Base-by-base conservation (phyloP, 352 stramenopile species). In the Pythium dissotocum region DNA sequence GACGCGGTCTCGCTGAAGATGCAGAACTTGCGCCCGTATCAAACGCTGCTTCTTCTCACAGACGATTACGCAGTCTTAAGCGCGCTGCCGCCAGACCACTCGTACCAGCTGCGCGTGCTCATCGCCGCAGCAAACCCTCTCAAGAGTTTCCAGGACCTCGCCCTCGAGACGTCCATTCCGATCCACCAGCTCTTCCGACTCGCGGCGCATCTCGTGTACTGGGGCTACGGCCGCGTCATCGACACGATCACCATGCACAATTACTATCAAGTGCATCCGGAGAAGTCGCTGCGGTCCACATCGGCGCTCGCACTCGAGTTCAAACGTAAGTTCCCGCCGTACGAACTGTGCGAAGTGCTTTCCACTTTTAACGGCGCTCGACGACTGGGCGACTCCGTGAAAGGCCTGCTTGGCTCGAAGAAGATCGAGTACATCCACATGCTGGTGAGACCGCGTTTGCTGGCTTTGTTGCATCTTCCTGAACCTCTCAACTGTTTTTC, bases 381-480 rank as follows among this genome's bases (percentile, higher is more conserved):
- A 1, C 78, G 85, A 24, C 86, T 95, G 63, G 85, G 83, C 13
- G 87, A 93, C 35, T 87, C 89, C 52, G 89, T 95, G 77, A 95
- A 93, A 66, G 89, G 74, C 24, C 73, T 93, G 9, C 81, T 73
- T 0, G 71, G 70, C 1, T 42, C 70, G 14, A 88, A 90, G 66
- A 95, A 96, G 59, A 80, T 85, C 33, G 85, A 94, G 82, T 95
- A 94, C 70, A 79, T 96, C 49, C 81, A 94, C 69, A 94, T 96
- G 77, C 76, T 96, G 56, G 79, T 87, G 63, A 30, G 53, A 24
- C 4, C 40, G 32, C 53, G 32, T 32, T 33, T 60, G 26, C 42
- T 46, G 24, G 24, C 52, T 13, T 57, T 35, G 5, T 18, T 32
- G 7, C 21, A 24, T 24, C 21, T 24, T 24, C 21, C 21, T 24